Percentiles rank a stretch among this genome's conserved stretches.
Evolutionary conservation across 2,329 filamentous ascomycete species (phyloP).

Genomic region (Aspergillus tubingensis): DNA sequence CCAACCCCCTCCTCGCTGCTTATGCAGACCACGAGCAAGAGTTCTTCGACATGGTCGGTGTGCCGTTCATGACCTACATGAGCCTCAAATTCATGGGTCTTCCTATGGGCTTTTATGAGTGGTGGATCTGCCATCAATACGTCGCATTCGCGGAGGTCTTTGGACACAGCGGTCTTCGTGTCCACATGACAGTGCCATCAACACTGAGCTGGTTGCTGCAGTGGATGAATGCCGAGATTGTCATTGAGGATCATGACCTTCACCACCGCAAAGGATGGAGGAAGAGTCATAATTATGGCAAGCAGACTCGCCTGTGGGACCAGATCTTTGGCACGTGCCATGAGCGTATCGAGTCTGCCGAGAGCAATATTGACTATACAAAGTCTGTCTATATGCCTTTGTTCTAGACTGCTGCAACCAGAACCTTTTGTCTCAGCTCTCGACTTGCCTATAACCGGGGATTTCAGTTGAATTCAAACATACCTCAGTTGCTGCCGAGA

Average conservation of each 20-base stretch:
- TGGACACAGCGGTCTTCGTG: conserved; percentile 20
- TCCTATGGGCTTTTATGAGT: conserved; percentile 21
- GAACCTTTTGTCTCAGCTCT: too few species aligned
- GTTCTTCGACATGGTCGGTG: conserved; percentile 18
- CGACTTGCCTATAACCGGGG: too few species aligned
- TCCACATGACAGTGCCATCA: conserved; percentile 12
- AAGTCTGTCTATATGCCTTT: conserved; percentile 15
- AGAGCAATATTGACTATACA: conserved; percentile 17
- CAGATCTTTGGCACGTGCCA: conserved; percentile 19
- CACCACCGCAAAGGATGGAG: conserved; percentile 22
- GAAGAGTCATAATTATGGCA: conserved; percentile 22
- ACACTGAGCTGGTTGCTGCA: conserved; percentile 15
- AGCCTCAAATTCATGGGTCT: conserved; percentile 16
- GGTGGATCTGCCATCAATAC: conserved; percentile 22
- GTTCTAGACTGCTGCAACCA: neutral
- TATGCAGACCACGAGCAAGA: conserved; percentile 23
- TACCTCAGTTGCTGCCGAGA: too few species aligned
- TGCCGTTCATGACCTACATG: conserved; percentile 16
- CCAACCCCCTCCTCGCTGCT: conserved; percentile 16
- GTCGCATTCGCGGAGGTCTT: conserved; percentile 19
- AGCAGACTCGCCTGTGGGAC: conserved; percentile 24
- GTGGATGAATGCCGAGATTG: conserved; percentile 17
- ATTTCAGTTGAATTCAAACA: too few species aligned
- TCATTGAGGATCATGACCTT: conserved; percentile 22
- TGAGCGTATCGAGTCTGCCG: conserved; percentile 15